Conservation (phyloP, 179 eudicot species). For the Sideroxylon spinosum region DNA sequence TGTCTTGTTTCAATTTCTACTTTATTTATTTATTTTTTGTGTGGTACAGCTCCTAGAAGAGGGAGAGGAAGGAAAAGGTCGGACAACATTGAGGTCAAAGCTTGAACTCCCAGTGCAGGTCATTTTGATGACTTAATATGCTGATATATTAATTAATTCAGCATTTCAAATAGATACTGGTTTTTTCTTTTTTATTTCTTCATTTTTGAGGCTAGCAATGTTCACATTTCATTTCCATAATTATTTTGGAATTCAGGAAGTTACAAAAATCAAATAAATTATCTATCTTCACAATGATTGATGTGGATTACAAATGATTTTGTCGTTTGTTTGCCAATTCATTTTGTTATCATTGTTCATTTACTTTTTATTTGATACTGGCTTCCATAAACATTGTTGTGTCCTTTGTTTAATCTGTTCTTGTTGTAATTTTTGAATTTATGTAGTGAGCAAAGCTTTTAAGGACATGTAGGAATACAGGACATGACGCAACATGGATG, state of each 20-base stretch:
- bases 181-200: background rate
- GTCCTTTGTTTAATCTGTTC: background rate
- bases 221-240: background rate
- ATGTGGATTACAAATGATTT: background rate
- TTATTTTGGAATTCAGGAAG: background rate
- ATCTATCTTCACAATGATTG: background rate
- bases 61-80: conserved; percentile 84
- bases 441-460: background rate
- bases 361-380: background rate
- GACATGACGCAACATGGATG: too few relatives aligned
- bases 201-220: background rate
- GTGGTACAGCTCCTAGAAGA: conserved; percentile 71
- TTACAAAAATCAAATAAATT: background rate
- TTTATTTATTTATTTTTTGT: conserved; percentile 14
- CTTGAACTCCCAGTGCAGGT: conserved; percentile 98
- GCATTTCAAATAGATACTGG: background rate
- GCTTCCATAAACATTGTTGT: background rate
- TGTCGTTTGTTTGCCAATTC: background rate
- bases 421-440: background rate
- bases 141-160: conserved; percentile 1
- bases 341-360: background rate
- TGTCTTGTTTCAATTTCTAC: background rate
- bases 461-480: too few relatives aligned
- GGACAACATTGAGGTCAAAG: conserved; percentile 77
- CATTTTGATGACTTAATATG: conserved; percentile 12